Evolutionary conservation across 179 eudicot genomes (phyloP).

Genomic region (Gypsophila paniculata): DNA sequence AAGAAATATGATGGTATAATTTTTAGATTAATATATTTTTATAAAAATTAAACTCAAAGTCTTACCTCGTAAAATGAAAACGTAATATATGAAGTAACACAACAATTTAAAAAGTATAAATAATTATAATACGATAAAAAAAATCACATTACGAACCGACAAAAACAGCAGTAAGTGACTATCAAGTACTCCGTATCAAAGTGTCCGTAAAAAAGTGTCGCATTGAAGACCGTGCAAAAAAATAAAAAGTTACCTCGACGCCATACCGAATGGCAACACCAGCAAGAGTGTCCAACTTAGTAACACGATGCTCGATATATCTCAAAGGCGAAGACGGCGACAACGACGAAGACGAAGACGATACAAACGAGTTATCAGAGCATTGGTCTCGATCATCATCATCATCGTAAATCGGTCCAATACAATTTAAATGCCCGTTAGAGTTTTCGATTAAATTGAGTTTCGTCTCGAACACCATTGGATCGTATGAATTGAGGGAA

Average conservation of each 20-base stretch:
- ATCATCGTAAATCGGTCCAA: conserved; percentile 16
- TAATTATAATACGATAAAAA: too few relatives aligned
- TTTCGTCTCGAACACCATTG: conserved; percentile 27
- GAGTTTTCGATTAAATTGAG: neutral
- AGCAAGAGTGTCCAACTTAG: conserved; percentile 73
- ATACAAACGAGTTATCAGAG: conserved; percentile 20
- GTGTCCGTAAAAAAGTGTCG: too few relatives aligned
- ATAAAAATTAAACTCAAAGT: too few relatives aligned
- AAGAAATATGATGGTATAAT: too few relatives aligned
- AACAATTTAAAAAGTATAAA: too few relatives aligned
- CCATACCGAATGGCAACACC: conserved; percentile 87
- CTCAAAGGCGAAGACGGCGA: conserved; percentile 31
- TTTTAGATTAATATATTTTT: too few relatives aligned
- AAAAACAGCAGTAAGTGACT: too few relatives aligned
- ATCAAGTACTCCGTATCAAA: too few relatives aligned
- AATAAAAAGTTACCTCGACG: conserved; percentile 71
- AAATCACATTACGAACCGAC: neutral
- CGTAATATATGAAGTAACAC: too few relatives aligned
- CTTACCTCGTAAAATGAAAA: too few relatives aligned
- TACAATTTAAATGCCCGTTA: neutral
- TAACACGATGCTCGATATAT: conserved; percentile 54
- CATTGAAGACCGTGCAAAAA: neutral
- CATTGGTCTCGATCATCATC: conserved; percentile 21
- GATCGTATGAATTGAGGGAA: too few relatives aligned
- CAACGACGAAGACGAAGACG: conserved; percentile 29